Percentiles rank a stretch among this genome's conserved stretches.
Conservation (phyloP, 805 yeast species). For the Kazachstania bromeliacearum region DNA sequence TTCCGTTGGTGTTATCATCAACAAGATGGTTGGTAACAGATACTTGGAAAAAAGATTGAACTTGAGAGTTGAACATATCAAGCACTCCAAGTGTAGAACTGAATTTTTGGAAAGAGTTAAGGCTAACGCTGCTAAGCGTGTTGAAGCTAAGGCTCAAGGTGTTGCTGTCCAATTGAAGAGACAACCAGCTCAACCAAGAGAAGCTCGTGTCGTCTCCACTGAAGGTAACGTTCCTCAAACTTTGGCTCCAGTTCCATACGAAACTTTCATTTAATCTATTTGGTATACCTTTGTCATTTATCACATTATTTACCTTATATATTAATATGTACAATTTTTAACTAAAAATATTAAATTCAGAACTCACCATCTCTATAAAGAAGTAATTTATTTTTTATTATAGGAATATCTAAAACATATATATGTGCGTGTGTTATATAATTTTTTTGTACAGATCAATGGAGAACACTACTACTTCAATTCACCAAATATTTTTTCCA, state of each 20-base stretch:
- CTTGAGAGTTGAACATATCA: slow-evolving; percentile 97
- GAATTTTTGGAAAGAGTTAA: slow-evolving; percentile 98
- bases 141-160: slow-evolving; percentile 93
- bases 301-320: slow-evolving; percentile 6
- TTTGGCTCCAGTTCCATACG: slow-evolving; percentile 98
- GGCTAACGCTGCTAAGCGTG: slow-evolving; percentile 86
- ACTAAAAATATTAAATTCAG: slow-evolving; percentile 1
- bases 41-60: slow-evolving; percentile 97
- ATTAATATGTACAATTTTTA: slow-evolving; percentile 11
- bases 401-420: slow-evolving; percentile 9
- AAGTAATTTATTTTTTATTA: not conserved
- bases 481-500: slow-evolving; percentile 70
- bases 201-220: slow-evolving; percentile 73
- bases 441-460: not conserved
- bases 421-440: not conserved
- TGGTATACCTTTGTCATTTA: slow-evolving; percentile 7
- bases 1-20: slow-evolving; percentile 94
- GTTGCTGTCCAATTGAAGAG: slow-evolving; percentile 88
- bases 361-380: not conserved
- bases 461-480: slow-evolving; percentile 19
- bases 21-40: slow-evolving; percentile 99
- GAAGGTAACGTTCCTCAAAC: slow-evolving; percentile 85
- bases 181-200: slow-evolving; percentile 98
- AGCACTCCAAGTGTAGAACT: slow-evolving; percentile 99
- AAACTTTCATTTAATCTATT: slow-evolving; percentile 84